phyloP scores from a whole-genome alignment of 148 eudicot species.

The Cornus florida region DNA sequence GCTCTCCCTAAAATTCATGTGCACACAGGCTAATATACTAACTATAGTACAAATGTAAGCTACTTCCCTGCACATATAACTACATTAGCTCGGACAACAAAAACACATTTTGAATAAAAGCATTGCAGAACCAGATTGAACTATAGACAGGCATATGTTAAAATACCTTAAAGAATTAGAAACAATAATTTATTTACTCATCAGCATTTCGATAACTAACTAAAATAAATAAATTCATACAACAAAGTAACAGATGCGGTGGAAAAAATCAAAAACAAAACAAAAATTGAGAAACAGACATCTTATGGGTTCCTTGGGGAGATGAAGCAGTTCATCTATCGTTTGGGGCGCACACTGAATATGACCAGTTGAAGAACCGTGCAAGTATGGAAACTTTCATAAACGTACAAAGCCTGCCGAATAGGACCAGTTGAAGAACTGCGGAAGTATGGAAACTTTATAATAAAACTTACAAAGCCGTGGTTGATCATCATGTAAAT shows the following conservation, averaged over 20 bases:
- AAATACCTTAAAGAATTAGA: too few relatives aligned
- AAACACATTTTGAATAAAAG: background rate
- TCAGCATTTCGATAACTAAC: too few relatives aligned
- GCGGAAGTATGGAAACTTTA: background rate
- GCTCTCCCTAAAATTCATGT: too few relatives aligned
- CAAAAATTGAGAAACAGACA: too few relatives aligned
- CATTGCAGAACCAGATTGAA: background rate
- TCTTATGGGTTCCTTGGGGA: background rate
- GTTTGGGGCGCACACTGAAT: background rate
- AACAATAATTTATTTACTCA: background rate
- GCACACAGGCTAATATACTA: conserved; percentile 22
- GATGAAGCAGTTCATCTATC: too few relatives aligned
- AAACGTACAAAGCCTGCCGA: background rate
- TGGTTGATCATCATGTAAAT: background rate
- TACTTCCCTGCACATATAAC: background rate
- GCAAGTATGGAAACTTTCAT: background rate
- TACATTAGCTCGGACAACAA: background rate
- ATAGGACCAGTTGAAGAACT: background rate
- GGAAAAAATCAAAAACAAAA: too few relatives aligned
- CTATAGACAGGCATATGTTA: background rate
- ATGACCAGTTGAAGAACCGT: background rate
- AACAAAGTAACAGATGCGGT: background rate
- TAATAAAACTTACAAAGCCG: background rate
- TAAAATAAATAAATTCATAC: background rate
- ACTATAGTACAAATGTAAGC: background rate